These are phyloP conservation scores for Thozetella sp. DNA, from an alignment of 495 filamentous ascomycete species.

Conservation along the genomic window DNA sequence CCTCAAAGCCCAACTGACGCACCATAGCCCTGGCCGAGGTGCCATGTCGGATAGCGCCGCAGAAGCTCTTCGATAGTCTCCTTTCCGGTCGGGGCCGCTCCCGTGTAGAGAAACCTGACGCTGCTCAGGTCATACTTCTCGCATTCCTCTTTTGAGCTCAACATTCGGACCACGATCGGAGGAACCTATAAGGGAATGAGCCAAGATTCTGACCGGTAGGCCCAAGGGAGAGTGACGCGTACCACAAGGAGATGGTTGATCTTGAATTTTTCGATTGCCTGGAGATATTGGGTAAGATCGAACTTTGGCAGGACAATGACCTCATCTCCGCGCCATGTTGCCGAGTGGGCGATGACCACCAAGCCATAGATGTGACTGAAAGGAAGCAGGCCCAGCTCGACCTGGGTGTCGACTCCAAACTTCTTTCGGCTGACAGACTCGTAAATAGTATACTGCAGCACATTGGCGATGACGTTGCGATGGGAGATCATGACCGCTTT, in stretches of 20 bases:
- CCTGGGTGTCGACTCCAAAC: conserved; percentile 54
- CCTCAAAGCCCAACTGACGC: conserved; percentile 12
- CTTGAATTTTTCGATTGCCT: conserved; percentile 71
- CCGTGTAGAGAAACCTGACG: conserved; percentile 69
- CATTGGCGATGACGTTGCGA: conserved; percentile 84
- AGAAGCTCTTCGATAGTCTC: conserved; percentile 74
- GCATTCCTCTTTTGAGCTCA: conserved; percentile 63
- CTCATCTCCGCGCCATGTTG: conserved; percentile 75
- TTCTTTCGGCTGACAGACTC: conserved; percentile 48
- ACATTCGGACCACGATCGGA: conserved; percentile 83
- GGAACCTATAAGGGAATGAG: conserved; percentile 59
- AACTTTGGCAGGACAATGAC: conserved; percentile 85
- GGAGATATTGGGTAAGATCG: conserved; percentile 66
- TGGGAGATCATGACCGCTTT: conserved; percentile 97
- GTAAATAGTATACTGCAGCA: conserved; percentile 61
- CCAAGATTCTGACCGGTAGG: neutral
- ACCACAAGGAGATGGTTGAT: conserved; percentile 72
- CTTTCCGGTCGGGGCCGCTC: conserved; percentile 80
- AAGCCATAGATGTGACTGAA: conserved; percentile 87
- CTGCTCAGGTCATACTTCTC: conserved; percentile 76
- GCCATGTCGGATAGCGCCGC: conserved; percentile 64
- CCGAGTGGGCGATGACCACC: conserved; percentile 72
- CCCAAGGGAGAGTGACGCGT: neutral
- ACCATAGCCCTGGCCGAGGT: conserved; percentile 83
- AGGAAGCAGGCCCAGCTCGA: conserved; percentile 73